Evolutionary conservation across 2,329 filamentous ascomycete species (phyloP).

Genomic region (Colletotrichum tropicale): DNA sequence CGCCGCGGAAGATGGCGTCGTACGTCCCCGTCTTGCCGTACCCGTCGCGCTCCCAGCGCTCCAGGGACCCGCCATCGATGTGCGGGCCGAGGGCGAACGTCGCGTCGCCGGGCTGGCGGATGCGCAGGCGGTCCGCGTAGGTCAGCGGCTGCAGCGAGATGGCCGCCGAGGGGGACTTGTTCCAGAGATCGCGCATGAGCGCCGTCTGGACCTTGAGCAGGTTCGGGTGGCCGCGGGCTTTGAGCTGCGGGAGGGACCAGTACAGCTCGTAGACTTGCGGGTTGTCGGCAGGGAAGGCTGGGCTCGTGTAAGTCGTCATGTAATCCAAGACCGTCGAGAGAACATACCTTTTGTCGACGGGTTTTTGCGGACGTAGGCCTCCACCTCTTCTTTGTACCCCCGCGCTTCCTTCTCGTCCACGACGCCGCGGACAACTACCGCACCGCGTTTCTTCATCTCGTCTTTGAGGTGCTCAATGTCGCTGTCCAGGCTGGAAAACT

Average conservation of each 20-base stretch:
- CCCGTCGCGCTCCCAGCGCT: constrained; percentile 74
- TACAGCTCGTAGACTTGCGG: constrained; percentile 79
- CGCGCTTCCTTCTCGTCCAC: constrained; percentile 67
- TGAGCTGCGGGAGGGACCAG: constrained; percentile 73
- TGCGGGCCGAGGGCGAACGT: constrained; percentile 76
- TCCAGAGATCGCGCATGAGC: constrained; percentile 68
- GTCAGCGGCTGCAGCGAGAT: constrained; percentile 63
- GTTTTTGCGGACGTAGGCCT: constrained; percentile 70
- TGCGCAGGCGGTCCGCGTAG: constrained; percentile 76
- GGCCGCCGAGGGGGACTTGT: constrained; percentile 47
- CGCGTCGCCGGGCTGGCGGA: constrained; percentile 72
- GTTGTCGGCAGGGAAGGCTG: constrained; percentile 68
- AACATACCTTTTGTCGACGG: constrained; percentile 56
- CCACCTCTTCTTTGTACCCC: constrained; percentile 66
- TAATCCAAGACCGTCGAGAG: background rate
- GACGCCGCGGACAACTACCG: constrained; percentile 69
- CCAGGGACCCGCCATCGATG: constrained; percentile 74
- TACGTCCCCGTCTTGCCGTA: constrained; percentile 75
- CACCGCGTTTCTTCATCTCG: constrained; percentile 66
- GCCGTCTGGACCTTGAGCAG: constrained; percentile 65
- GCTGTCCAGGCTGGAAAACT: constrained; percentile 48
- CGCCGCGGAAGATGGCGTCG: constrained; percentile 71
- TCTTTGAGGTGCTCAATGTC: constrained; percentile 39
- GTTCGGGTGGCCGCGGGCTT: constrained; percentile 70
- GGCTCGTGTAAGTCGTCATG: background rate